Conservation (phyloP, 441 rosid species). For the Melastoma candidum region DNA sequence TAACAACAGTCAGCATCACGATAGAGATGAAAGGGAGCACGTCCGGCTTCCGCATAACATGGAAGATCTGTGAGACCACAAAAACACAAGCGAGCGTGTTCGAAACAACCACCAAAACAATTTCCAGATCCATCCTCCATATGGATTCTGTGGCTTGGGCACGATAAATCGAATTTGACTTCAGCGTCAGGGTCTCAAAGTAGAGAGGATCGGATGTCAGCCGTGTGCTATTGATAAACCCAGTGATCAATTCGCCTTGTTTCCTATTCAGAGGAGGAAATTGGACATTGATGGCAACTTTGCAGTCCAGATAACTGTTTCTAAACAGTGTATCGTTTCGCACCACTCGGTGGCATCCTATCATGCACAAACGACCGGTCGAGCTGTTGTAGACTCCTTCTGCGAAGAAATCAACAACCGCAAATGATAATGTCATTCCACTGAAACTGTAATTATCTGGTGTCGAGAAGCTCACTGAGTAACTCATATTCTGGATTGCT, state of each 20-base stretch:
- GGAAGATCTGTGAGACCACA: conserved; percentile 65
- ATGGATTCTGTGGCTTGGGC: conserved; percentile 65
- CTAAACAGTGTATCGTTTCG: conserved; percentile 15
- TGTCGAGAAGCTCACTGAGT: conserved; percentile 30
- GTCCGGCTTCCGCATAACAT: conserved; percentile 60
- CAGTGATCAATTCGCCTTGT: conserved; percentile 38
- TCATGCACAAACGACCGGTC: conserved; percentile 73
- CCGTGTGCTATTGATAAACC: conserved; percentile 59
- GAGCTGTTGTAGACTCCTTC: conserved; percentile 68
- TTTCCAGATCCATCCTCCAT: conserved; percentile 91
- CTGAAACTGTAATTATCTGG: conserved; percentile 20
- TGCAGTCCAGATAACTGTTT: conserved; percentile 43
- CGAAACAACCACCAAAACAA: conserved; percentile 61
- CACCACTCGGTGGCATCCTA: conserved; percentile 49
- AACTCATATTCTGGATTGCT: conserved; percentile 59
- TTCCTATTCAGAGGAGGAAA: conserved; percentile 55
- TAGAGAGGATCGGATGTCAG: conserved; percentile 50
- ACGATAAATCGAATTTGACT: conserved; percentile 45
- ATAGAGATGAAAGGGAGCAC: conserved; percentile 63
- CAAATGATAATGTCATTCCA: conserved; percentile 17
- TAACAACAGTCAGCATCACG: conserved; percentile 51
- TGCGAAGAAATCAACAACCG: conserved; percentile 42
- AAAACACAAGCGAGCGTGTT: conserved; percentile 67
- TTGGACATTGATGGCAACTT: conserved; percentile 39
- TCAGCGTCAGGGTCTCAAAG: conserved; percentile 45